Evolutionary conservation across 768 basidiomycete genomes (phyloP).

Genomic region (Termitomyces sp.): DNA sequence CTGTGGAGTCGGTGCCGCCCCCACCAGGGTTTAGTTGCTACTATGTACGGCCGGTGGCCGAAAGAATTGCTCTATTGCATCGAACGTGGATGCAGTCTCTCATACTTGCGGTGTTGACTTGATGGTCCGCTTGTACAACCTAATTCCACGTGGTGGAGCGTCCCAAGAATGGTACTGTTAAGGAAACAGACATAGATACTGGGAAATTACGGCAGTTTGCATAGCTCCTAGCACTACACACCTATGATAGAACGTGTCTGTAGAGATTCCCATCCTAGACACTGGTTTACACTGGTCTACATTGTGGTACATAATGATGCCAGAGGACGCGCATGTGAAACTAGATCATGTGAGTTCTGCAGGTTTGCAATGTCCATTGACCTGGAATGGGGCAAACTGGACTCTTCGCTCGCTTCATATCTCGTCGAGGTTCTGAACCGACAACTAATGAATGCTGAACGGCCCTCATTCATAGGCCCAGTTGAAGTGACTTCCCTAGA

Average conservation of each 20-base stretch:
- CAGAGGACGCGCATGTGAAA: neutral
- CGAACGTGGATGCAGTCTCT: neutral
- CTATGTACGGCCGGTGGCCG: neutral
- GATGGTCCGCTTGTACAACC: neutral
- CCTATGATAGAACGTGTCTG: neutral
- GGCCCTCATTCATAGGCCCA: slow-evolving; percentile 96
- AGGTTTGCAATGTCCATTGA: slow-evolving; percentile 79
- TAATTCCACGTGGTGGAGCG: neutral
- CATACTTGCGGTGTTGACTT: no score
- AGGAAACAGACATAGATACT: neutral
- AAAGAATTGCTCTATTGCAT: neutral
- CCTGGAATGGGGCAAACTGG: slow-evolving; percentile 87
- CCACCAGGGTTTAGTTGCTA: neutral
- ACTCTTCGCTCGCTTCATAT: slow-evolving; percentile 62
- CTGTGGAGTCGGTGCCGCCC: neutral
- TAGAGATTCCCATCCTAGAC: neutral
- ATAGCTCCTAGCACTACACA: neutral
- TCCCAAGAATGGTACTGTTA: neutral
- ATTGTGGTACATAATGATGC: no score
- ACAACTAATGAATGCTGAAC: slow-evolving; percentile 62
- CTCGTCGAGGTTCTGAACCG: slow-evolving; percentile 76
- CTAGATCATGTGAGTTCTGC: slow-evolving; percentile 1
- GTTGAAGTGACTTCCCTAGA: slow-evolving; percentile 83
- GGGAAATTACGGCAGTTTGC: neutral
- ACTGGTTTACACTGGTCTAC: neutral